Evolutionary conservation across 192 early-diverging fungal genomes (phyloP).

Genomic region (Thamnidium elegans): DNA sequence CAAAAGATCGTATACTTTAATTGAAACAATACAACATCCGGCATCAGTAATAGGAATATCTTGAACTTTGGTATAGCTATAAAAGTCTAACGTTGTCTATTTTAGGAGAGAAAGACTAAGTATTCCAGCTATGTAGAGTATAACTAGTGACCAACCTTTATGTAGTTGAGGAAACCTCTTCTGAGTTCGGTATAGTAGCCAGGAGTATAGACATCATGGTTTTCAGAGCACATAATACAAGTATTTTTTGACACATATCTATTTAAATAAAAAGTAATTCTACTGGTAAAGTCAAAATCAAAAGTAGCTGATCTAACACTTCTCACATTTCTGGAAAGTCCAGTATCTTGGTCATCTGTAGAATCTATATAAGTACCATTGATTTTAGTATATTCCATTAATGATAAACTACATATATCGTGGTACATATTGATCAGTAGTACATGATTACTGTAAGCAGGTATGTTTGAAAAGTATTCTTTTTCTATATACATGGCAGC

Average conservation of each 20-base stretch:
- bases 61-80: not conserved
- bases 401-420: not conserved
- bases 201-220: not conserved
- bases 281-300: slow-evolving; percentile 5
- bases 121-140: not conserved
- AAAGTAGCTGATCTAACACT: not conserved
- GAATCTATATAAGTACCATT: not conserved
- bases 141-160: not conserved
- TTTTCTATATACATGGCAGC: slow-evolving; percentile 43
- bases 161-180: slow-evolving; percentile 2
- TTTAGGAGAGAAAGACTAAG: not conserved
- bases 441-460: not conserved
- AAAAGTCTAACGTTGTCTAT: not conserved
- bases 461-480: not conserved
- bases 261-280: slow-evolving; percentile 1
- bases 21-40: not conserved
- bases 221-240: not conserved
- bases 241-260: not conserved
- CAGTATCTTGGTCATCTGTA: not conserved
- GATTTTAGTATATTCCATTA: not conserved
- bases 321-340: slow-evolving; percentile 4
- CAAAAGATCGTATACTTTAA: not conserved
- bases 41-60: not conserved
- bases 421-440: not conserved
- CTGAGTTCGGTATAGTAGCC: not conserved